A percentile compares a stretch with the other conserved stretches of the same genome.
These are phyloP conservation scores for Panus rudis DNA, from an alignment of 768 basidiomycete species.

Conservation along the genomic window DNA sequence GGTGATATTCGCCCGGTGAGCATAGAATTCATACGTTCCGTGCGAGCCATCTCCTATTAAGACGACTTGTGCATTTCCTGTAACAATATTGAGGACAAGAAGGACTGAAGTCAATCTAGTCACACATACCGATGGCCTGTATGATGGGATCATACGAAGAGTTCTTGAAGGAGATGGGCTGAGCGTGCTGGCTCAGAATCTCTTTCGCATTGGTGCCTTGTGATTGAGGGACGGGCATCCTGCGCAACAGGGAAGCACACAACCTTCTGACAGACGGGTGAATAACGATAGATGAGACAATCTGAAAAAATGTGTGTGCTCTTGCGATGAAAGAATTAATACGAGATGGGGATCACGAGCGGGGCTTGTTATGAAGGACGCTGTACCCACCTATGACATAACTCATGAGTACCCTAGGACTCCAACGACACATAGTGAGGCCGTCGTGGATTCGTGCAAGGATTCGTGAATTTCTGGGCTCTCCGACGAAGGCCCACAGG, in stretches of 20 bases:
- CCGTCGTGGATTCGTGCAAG: no score
- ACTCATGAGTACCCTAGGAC: no score
- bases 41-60: slow-evolving; percentile 26
- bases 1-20: slow-evolving; percentile 23
- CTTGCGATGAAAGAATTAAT: no score
- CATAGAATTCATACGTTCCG: slow-evolving; percentile 25
- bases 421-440: no score
- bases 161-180: slow-evolving; percentile 11
- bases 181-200: slow-evolving; percentile 11
- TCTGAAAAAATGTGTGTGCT: no score
- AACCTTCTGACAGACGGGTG: no score
- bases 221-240: slow-evolving; percentile 5
- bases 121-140: slow-evolving; percentile 15
- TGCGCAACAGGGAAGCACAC: background rate
- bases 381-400: no score
- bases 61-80: slow-evolving; percentile 20
- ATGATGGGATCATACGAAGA: slow-evolving; percentile 18
- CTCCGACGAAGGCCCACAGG: no score
- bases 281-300: no score
- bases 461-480: no score
- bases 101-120: background rate
- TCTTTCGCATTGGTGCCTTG: slow-evolving; percentile 4
- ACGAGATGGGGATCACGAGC: no score
- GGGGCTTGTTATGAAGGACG: no score
- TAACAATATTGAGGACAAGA: background rate